Conservation (phyloP, 441 rosid genomes). For the Croton laevigatus region DNA sequence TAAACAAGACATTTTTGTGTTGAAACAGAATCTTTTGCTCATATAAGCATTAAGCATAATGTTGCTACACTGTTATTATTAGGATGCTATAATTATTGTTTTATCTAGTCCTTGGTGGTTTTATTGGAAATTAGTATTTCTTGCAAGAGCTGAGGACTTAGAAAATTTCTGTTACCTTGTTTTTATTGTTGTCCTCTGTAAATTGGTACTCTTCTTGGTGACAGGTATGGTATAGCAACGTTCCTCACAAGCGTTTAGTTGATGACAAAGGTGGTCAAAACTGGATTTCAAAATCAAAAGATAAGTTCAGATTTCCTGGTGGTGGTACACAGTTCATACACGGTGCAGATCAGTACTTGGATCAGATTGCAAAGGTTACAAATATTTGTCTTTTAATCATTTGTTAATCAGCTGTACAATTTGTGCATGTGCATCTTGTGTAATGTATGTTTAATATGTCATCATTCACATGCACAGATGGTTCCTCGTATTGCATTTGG, state of each 20-base stretch:
- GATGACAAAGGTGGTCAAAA: conserved; percentile 98
- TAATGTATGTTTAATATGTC: conserved; percentile 23
- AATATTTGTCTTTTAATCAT: background rate
- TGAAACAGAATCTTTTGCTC: background rate
- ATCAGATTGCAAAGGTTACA: conserved; percentile 77
- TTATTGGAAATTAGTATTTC: background rate
- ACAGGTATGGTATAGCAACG: conserved; percentile 88
- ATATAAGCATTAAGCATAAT: too few relatives aligned
- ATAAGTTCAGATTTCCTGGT: conserved; percentile 93
- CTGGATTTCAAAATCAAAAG: conserved; percentile 71
- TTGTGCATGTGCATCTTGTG: conserved; percentile 11
- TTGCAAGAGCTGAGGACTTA: background rate
- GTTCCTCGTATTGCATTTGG: conserved; percentile 79
- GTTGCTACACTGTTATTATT: background rate
- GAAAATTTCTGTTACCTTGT: background rate
- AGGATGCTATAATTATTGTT: background rate
- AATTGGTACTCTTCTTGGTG: conserved; percentile 22
- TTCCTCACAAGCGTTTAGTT: conserved; percentile 82
- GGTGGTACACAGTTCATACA: conserved; percentile 99
- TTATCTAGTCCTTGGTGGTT: background rate
- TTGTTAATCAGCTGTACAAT: background rate
- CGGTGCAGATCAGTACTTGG: conserved; percentile 89
- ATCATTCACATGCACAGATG: conserved; percentile 51
- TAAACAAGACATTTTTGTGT: background rate
- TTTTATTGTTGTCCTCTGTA: conserved; percentile 12